These are phyloP conservation scores for Colletotrichum sansevieriae DNA, from an alignment of 2,329 filamentous ascomycete genomes.

Conservation along the genomic window DNA sequence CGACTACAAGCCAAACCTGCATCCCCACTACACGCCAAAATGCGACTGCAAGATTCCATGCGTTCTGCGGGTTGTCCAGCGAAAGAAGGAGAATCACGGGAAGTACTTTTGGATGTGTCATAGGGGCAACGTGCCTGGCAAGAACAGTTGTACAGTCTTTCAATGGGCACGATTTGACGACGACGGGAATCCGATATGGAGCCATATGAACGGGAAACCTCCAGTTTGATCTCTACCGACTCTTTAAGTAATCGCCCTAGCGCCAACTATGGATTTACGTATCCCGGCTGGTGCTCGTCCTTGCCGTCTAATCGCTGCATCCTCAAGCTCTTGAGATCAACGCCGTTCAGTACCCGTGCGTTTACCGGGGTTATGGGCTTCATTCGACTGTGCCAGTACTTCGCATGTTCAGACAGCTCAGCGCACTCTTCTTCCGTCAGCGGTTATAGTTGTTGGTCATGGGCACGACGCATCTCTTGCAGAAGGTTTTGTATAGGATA, in stretches of 20 bases:
- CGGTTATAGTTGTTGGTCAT: conserved; percentile 51
- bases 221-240: conserved; percentile 11
- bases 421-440: conserved; percentile 54
- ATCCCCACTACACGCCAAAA: conserved; percentile 81
- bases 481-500: conserved; percentile 59
- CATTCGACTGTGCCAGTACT: conserved; percentile 40
- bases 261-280: conserved; percentile 55
- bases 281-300: conserved; percentile 48
- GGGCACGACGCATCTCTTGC: conserved; percentile 61
- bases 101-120: conserved; percentile 97
- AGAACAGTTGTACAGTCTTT: conserved; percentile 80
- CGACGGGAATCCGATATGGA: conserved; percentile 83
- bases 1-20: conserved; percentile 82
- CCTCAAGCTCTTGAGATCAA: conserved; percentile 51
- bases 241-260: background rate
- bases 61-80: conserved; percentile 82
- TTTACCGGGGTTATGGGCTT: conserved; percentile 52
- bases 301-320: conserved; percentile 46
- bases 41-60: conserved; percentile 81
- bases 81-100: conserved; percentile 80
- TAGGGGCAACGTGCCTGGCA: conserved; percentile 77
- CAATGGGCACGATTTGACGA: conserved; percentile 90
- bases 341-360: conserved; percentile 53
- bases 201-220: conserved; percentile 11
- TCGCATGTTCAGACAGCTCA: conserved; percentile 47